Percentiles rank a stretch among this genome's conserved stretches.
Evolutionary conservation across 1,284 basidiomycete genomes (phyloP).

Genomic region (Bjerkandera adusta): DNA sequence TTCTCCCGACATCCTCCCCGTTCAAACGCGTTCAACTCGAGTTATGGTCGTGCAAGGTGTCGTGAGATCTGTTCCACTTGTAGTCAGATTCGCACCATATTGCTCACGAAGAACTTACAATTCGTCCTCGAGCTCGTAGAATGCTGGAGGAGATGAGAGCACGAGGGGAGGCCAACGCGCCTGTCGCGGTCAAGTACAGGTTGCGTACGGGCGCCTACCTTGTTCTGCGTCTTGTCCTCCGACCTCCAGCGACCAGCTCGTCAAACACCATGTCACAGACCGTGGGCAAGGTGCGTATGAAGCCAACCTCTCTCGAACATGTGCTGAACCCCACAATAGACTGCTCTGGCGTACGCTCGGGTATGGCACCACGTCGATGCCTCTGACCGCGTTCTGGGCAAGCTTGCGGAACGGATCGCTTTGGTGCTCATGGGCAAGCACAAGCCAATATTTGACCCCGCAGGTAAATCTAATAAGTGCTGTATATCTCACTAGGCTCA

Average conservation of each 20-base stretch:
- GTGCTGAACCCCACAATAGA: constrained; percentile 64
- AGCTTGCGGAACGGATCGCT: constrained; percentile 92
- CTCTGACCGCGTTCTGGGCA: constrained; percentile 86
- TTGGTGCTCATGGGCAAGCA: constrained; percentile 98
- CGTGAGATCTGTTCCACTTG: neutral
- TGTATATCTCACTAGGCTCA: neutral
- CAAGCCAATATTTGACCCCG: constrained; percentile 95
- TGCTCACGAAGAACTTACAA: neutral
- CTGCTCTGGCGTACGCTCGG: constrained; percentile 88
- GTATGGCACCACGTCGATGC: constrained; percentile 98
- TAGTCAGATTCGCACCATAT: no score
- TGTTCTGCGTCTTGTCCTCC: constrained; percentile 1
- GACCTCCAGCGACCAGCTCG: no score
- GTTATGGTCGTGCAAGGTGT: neutral
- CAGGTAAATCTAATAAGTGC: constrained; percentile 51
- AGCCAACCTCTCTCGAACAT: constrained; percentile 1
- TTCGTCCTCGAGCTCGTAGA: neutral
- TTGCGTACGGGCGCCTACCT: neutral
- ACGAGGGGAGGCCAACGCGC: constrained; percentile 4
- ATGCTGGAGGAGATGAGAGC: neutral
- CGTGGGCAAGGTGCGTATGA: constrained; percentile 59
- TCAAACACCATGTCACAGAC: constrained; percentile 60
- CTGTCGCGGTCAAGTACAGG: constrained; percentile 9
- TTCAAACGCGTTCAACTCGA: neutral
- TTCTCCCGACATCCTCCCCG: constrained; percentile 38